Evolutionary conservation across 2,329 filamentous ascomycete species (phyloP).

Genomic region (Talaromyces albobiverticillius): DNA sequence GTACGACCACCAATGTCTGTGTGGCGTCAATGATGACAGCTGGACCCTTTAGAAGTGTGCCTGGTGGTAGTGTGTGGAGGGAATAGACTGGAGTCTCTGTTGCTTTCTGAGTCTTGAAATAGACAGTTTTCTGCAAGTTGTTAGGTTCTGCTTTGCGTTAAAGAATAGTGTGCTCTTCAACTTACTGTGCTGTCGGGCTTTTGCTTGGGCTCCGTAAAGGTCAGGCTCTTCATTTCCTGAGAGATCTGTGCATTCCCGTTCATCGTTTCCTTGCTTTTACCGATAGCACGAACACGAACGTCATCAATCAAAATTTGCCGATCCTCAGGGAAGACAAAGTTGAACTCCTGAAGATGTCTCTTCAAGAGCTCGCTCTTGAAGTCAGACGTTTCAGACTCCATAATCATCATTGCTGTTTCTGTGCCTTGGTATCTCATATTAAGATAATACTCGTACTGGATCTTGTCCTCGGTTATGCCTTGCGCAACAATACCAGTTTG

Average conservation of each 20-base stretch:
- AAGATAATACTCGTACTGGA: neutral
- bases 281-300: slow-evolving; percentile 64
- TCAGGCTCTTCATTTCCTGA: neutral
- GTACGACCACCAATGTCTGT: neutral
- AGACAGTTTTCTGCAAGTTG: neutral
- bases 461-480: neutral
- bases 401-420: neutral
- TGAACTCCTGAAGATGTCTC: neutral
- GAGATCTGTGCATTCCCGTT: neutral
- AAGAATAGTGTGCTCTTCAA: neutral
- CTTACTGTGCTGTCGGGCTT: neutral
- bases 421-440: neutral
- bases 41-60: neutral
- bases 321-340: slow-evolving; percentile 79
- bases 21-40: neutral
- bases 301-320: slow-evolving; percentile 88
- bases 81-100: neutral
- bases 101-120: neutral
- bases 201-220: neutral
- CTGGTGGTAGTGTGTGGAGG: neutral
- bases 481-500: neutral
- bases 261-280: neutral
- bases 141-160: neutral
- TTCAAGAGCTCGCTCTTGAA: neutral
- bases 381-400: neutral